Conservation (phyloP, 257 asterid genomes). For the Salvia rosmarinus region DNA sequence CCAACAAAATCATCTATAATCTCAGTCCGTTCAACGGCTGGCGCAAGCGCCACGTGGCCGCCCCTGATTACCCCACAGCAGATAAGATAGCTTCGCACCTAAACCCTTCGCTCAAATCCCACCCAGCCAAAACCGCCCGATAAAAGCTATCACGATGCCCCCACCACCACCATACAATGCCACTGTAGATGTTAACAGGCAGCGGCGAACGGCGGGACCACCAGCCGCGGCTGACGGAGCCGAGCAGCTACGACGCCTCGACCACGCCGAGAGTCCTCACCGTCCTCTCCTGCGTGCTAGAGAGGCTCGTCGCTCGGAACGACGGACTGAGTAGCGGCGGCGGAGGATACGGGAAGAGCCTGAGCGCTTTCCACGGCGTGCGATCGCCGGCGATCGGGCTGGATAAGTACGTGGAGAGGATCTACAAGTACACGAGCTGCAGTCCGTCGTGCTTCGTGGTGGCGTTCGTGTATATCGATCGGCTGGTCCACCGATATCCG, state of each 20-base stretch:
- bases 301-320: conserved; percentile 72
- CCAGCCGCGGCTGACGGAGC: conserved; percentile 50
- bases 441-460: conserved; percentile 86
- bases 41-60: conserved; percentile 35
- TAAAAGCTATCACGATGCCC: conserved; percentile 13
- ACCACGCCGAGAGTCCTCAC: conserved; percentile 68
- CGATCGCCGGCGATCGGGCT: conserved; percentile 72
- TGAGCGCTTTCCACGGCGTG: conserved; percentile 69
- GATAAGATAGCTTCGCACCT: conserved; percentile 41
- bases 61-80: background rate
- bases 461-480: conserved; percentile 76
- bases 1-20: background rate
- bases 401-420: conserved; percentile 72
- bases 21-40: background rate
- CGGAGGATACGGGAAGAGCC: conserved; percentile 39
- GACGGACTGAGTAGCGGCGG: conserved; percentile 46
- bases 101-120: background rate
- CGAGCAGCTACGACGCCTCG: conserved; percentile 42
- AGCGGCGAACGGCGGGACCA: conserved; percentile 40
- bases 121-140: background rate
- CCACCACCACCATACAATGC: conserved; percentile 34
- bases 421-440: conserved; percentile 79
- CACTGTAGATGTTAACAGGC: conserved; percentile 54
- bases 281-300: conserved; percentile 66
- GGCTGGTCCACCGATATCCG: conserved; percentile 73